phyloP scores from a whole-genome alignment of 306 rosid genomes.

The Datisca glomerata region DNA sequence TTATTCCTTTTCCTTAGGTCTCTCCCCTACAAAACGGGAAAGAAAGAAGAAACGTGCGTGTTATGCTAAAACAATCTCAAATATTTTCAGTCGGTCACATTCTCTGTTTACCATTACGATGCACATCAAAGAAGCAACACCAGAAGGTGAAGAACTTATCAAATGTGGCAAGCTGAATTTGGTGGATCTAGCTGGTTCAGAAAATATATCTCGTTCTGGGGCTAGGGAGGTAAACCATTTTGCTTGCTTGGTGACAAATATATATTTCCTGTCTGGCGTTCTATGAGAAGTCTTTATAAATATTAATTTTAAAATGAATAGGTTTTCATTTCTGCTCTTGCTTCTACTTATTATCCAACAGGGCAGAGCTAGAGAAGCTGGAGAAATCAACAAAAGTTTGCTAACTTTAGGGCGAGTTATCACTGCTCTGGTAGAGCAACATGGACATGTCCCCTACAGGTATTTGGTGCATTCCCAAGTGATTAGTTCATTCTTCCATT shows the following conservation, averaged over 20 bases:
- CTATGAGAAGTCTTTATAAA: no score
- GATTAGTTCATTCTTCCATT: background rate
- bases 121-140: constrained; percentile 94
- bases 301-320: background rate
- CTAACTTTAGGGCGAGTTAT: constrained; percentile 94
- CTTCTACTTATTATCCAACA: constrained; percentile 10
- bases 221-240: constrained; percentile 76
- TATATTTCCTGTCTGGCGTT: constrained; percentile 1
- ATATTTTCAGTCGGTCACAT: constrained; percentile 78
- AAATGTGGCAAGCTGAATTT: constrained; percentile 95
- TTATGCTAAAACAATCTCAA: constrained; percentile 4
- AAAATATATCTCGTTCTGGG: constrained; percentile 96
- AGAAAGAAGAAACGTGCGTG: background rate
- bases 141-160: constrained; percentile 95
- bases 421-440: constrained; percentile 92
- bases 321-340: constrained; percentile 4
- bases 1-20: background rate
- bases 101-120: constrained; percentile 94
- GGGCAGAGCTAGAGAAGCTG: constrained; percentile 99
- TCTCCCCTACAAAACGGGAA: background rate
- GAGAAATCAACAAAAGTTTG: constrained; percentile 95
- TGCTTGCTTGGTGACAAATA: background rate
- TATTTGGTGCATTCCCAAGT: constrained; percentile 5
- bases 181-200: constrained; percentile 96
- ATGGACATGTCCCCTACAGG: constrained; percentile 97